Conservation (phyloP, 371 early-diverging fungal genomes). For the Mucor velutinosus region DNA sequence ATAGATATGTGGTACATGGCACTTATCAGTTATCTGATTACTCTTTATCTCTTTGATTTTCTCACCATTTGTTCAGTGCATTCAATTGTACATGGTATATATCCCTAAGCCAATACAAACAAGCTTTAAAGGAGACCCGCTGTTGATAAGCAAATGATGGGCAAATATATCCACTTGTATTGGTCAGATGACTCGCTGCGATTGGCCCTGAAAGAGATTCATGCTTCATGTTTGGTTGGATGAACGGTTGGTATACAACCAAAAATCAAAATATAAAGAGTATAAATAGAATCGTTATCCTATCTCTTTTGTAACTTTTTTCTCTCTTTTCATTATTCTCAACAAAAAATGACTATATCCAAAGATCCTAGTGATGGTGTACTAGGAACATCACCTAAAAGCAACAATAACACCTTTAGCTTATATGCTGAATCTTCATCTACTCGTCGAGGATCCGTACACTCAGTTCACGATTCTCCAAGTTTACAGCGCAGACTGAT, state of each 20-base stretch:
- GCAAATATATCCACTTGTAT: background rate
- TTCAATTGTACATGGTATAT: background rate
- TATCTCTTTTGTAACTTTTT: background rate
- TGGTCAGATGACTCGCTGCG: background rate
- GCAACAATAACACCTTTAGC: slow-evolving; percentile 13
- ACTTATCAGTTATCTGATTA: background rate
- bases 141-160: background rate
- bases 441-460: slow-evolving; percentile 19
- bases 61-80: background rate
- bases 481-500: slow-evolving; percentile 12
- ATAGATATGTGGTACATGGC: background rate
- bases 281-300: background rate
- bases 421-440: slow-evolving; percentile 32
- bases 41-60: background rate
- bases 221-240: background rate
- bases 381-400: slow-evolving; percentile 18
- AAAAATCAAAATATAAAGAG: background rate
- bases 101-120: background rate
- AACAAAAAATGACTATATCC: background rate
- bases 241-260: background rate
- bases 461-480: slow-evolving; percentile 17
- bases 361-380: background rate
- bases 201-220: slow-evolving; percentile 9
- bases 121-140: background rate
- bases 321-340: slow-evolving; percentile 1